Base-by-base conservation (phyloP, 805 yeast genomes). In the Candida silvatica region DNA sequence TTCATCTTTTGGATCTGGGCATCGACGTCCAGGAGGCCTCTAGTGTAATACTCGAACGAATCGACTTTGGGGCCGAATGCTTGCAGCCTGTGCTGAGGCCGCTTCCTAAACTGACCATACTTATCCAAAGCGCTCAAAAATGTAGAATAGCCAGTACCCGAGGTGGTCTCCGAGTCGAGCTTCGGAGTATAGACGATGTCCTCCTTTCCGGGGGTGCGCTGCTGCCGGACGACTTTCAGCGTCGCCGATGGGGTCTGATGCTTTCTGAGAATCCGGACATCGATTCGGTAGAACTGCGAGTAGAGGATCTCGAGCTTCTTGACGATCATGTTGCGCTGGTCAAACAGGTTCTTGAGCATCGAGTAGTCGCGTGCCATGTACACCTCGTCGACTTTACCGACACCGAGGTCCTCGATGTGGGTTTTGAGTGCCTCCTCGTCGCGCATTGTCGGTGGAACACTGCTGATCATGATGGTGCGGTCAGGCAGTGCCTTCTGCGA, bases 401-500 rank as follows among this genome's bases (percentile, higher is more conserved):
- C 67, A 0, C 74, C 74, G 43, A 75, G 54, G 32, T 64, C 67
- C 46, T 75, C 78, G 27, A 75, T 64, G 45, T 73, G 76, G 14
- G 48, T 40, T 37, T 67, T 68, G 33, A 75, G 55, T 4, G 61
- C 59, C 5, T 43, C 43, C 14, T 71, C 74, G 41, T 62, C 59
- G 31, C 64, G 58, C 44, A 75, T 52, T 26, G 58, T 51, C 28
- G 51, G 54, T 1, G 81, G 81, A 15, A 75, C 73, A 26, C 75
- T 74, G 31, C 71, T 71, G 14, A 75, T 54, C 32, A 66, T 54
- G 30, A 75, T 71, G 5, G 81, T 75, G 39, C 80, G 54, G 51
- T 75, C 81, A 2, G 79, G 73, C 32, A 75, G 58, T 14, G 79
- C 69, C 51, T 71, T 64, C 46, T 75, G 80, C 4, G 74, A 63